Conservation (phyloP, 1,139 yeast species). For the Magnusiomyces suaveolens region DNA sequence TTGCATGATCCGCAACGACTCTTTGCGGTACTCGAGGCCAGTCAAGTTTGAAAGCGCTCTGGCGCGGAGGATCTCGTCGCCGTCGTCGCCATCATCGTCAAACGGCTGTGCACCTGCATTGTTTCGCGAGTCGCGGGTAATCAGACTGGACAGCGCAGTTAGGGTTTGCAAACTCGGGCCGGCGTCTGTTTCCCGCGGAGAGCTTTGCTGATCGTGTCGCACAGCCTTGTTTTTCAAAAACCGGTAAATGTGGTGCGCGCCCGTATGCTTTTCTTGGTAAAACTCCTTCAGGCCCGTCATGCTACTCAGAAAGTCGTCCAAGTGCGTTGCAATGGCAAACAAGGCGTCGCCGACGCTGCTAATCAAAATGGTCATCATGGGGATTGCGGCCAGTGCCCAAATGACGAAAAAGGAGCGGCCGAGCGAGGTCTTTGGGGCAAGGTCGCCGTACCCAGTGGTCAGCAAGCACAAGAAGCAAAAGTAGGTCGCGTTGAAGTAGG, state of each 20-base stretch:
- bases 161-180: background rate
- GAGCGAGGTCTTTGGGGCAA: slow-evolving; percentile 48
- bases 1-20: background rate
- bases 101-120: too few relatives aligned
- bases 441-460: slow-evolving; percentile 82
- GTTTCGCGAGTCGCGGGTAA: background rate
- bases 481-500: slow-evolving; percentile 58
- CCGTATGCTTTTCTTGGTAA: background rate
- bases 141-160: background rate
- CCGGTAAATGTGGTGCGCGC: background rate
- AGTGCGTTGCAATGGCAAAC: slow-evolving; percentile 25
- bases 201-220: too few relatives aligned
- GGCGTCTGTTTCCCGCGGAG: too few relatives aligned
- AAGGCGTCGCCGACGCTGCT: slow-evolving; percentile 61
- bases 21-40: background rate
- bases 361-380: slow-evolving; percentile 73
- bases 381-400: slow-evolving; percentile 78
- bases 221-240: too few relatives aligned
- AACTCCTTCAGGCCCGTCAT: slow-evolving; percentile 1
- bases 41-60: background rate
- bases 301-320: slow-evolving; percentile 6
- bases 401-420: slow-evolving; percentile 65
- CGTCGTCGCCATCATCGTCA: too few relatives aligned
- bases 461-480: slow-evolving; percentile 65
- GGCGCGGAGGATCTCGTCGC: background rate